Evolutionary conservation across 78 protist genomes (phyloP).

Genomic region (Polysphondylium violaceum): DNA sequence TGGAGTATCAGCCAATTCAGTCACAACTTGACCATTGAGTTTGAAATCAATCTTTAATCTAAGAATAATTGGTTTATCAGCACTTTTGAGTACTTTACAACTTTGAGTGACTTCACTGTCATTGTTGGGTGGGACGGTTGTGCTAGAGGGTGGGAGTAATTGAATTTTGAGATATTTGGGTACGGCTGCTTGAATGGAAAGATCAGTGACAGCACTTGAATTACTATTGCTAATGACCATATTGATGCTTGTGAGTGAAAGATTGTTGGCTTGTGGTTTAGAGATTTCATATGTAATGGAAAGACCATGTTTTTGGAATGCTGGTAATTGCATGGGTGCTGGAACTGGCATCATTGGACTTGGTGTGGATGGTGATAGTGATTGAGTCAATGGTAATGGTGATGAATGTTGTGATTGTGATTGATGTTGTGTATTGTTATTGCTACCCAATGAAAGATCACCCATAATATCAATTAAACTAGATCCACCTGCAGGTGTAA

Average conservation of each 20-base stretch:
- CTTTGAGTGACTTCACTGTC: constrained; percentile 58
- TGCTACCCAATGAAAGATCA: constrained; percentile 1
- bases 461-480: constrained; percentile 40
- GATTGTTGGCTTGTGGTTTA: constrained; percentile 50
- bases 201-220: constrained; percentile 69
- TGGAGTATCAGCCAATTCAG: constrained; percentile 67
- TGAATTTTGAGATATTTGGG: constrained; percentile 85
- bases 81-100: constrained; percentile 59
- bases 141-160: constrained; percentile 67
- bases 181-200: constrained; percentile 87
- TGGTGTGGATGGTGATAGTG: constrained; percentile 1
- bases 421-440: background rate
- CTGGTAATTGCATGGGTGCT: constrained; percentile 26
- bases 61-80: constrained; percentile 73
- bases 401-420: constrained; percentile 2
- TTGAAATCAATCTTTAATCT: constrained; percentile 43
- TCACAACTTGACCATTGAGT: constrained; percentile 27
- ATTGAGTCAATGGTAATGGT: constrained; percentile 16
- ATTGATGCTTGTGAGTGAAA: constrained; percentile 43
- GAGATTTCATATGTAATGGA: constrained; percentile 35
- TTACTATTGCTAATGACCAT: constrained; percentile 48
- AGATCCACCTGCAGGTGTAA: background rate
- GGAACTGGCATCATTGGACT: constrained; percentile 23
- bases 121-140: constrained; percentile 45
- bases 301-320: constrained; percentile 75